Base-by-base conservation (phyloP, 192 early-diverging fungal genomes). In the Rhizoclosmatium globosum region DNA sequence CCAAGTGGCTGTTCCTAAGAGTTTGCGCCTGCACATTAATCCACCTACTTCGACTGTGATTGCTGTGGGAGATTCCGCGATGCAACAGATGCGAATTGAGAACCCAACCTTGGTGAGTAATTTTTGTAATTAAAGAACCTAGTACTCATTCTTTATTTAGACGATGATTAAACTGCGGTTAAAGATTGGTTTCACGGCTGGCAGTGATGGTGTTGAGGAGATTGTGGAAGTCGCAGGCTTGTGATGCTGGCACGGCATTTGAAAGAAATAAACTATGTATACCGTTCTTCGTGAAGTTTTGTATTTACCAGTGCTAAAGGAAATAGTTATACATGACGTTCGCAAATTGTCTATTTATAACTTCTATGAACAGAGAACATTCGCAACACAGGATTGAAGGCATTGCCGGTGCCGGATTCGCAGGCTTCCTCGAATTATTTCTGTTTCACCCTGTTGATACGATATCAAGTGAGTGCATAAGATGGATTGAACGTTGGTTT, bases 371-470 rank as follows among this genome's bases (percentile, higher is more conserved):
- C 31, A 53, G 17, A 53, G 50, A 53, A 17, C 50, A 53, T 53
- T 53, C 50, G 17, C 17, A 7, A 7, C 17, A 7, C 50, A 53
- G 17, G 50, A 53, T 17, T 13, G 17, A 6, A 17, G 76, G 76
- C 1, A 77, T 77, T 38, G 19, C 48, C 50, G 66, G 65, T 11
- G 76, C 76, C 19, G 76, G 65, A 17, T 39, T 47, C 39, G 76
- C 94, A 67, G 96, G 95, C 58, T 89, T 96, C 81, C 87, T 95
- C 39, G 96, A 97, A 87, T 88, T 97, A 64, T 87, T 94, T 75
- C 87, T 94, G 59, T 97, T 97, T 90, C 96, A 97, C 81, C 96
- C 96, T 64, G 91, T 97, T 47, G 96, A 97, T 86, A 97, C 96
- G 2, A 92, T 72, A 21, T 46, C 38, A 11, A 72, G 70, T 57